phyloP scores from a whole-genome alignment of 768 basidiomycete genomes.

The Pisolithus sp. region DNA sequence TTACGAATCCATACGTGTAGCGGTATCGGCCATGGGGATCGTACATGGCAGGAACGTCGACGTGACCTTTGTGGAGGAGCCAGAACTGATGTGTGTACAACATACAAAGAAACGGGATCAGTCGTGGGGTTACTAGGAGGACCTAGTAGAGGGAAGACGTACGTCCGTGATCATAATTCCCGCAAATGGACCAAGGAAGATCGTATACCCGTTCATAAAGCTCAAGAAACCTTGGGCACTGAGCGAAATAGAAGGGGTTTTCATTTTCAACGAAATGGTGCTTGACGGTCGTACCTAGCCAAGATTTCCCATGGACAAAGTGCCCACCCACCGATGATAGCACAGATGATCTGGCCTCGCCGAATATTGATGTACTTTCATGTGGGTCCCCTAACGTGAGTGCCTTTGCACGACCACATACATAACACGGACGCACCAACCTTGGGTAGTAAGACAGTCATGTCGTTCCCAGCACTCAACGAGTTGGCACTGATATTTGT shows the following conservation, averaged over 20 bases:
- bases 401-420: background rate
- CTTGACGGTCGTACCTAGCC: conserved; percentile 25
- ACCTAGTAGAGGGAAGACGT: conserved; percentile 17
- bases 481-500: conserved; percentile 77
- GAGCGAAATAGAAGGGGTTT: background rate
- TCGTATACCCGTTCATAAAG: conserved; percentile 81
- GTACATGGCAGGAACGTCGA: conserved; percentile 84
- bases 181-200: conserved; percentile 82
- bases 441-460: conserved; percentile 67
- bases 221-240: conserved; percentile 61
- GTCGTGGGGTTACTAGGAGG: background rate
- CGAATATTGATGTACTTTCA: conserved; percentile 25
- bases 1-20: conserved; percentile 70
- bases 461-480: conserved; percentile 73
- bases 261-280: background rate
- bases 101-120: background rate
- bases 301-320: conserved; percentile 83
- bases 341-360: conserved; percentile 23
- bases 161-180: conserved; percentile 63
- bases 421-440: conserved; percentile 3
- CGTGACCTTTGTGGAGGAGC: conserved; percentile 63
- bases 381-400: background rate
- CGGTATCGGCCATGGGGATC: conserved; percentile 70
- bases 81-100: conserved; percentile 47
- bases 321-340: conserved; percentile 59